Percentiles rank a stretch among this genome's conserved stretches.
phyloP scores from a whole-genome alignment of 345 rosid species.

The Erodium maritimum region DNA sequence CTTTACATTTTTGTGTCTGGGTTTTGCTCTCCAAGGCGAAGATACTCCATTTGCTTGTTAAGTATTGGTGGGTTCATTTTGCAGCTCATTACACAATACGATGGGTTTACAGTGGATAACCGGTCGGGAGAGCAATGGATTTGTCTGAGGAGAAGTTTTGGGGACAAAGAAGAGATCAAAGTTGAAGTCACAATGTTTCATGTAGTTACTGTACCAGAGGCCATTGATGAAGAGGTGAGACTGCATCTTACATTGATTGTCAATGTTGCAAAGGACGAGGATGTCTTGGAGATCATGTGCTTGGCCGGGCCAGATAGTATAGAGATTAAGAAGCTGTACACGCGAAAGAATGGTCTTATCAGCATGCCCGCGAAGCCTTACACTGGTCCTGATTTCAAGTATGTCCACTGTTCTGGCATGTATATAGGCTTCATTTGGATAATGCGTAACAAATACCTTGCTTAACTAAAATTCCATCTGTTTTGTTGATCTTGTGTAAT shows the following conservation, averaged over 20 bases:
- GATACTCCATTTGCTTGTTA: not conserved
- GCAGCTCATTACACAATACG: constrained; percentile 40
- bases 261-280: constrained; percentile 48
- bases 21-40: not conserved
- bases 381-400: constrained; percentile 73
- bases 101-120: constrained; percentile 48
- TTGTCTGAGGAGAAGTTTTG: constrained; percentile 47
- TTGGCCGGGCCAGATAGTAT: constrained; percentile 75
- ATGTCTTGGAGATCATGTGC: constrained; percentile 58
- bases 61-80: not conserved
- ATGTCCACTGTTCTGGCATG: constrained; percentile 12
- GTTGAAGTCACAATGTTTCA: constrained; percentile 86
- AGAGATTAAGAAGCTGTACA: constrained; percentile 44
- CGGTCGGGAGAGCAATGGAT: constrained; percentile 82
- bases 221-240: constrained; percentile 16
- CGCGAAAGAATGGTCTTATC: constrained; percentile 16
- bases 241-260: constrained; percentile 55
- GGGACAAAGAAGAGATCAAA: constrained; percentile 54
- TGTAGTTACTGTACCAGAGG: constrained; percentile 39
- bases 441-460: not conserved
- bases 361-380: constrained; percentile 25
- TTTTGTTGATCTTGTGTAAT: not conserved
- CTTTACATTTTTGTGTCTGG: not conserved
- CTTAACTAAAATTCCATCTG: not conserved
- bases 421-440: constrained; percentile 2